Conservation (phyloP, 345 rosid species). For the Acer yangbiense region DNA sequence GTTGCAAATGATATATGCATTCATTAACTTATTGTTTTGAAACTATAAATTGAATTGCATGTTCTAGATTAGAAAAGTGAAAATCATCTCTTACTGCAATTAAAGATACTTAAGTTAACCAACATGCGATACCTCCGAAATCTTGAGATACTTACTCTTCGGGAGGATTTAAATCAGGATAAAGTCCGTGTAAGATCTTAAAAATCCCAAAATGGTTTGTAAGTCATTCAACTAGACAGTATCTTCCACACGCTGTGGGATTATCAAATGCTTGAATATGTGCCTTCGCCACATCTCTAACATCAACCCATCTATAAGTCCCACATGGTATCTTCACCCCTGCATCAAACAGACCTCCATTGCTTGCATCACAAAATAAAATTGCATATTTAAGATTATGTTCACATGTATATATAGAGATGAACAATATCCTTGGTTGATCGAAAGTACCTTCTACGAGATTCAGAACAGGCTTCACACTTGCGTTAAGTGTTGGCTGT, state of each 20-base stretch:
- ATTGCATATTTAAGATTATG: background rate
- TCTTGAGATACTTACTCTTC: conserved; percentile 25
- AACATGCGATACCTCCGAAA: too few species aligned
- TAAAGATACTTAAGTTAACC: too few species aligned
- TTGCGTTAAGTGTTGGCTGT: conserved; percentile 40
- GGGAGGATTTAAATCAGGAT: background rate
- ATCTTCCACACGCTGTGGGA: conserved; percentile 50
- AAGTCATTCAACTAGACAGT: conserved; percentile 33
- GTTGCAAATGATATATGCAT: too few species aligned
- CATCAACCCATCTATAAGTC: conserved; percentile 42
- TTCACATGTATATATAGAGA: too few species aligned
- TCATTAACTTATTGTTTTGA: too few species aligned
- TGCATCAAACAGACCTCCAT: too few species aligned
- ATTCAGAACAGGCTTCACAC: conserved; percentile 26
- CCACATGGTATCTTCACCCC: too few species aligned
- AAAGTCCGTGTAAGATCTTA: conserved; percentile 19
- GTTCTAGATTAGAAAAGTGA: too few species aligned
- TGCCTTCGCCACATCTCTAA: conserved; percentile 51
- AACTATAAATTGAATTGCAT: too few species aligned
- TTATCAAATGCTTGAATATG: conserved; percentile 58
- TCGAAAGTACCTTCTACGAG: conserved; percentile 12
- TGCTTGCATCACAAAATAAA: too few species aligned
- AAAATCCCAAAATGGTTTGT: background rate
- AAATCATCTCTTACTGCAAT: too few species aligned
- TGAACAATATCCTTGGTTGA: background rate